Percentiles rank a stretch among this genome's conserved stretches.
Conservation (phyloP, 208 protist genomes). For the Wallacemonas sp. region DNA sequence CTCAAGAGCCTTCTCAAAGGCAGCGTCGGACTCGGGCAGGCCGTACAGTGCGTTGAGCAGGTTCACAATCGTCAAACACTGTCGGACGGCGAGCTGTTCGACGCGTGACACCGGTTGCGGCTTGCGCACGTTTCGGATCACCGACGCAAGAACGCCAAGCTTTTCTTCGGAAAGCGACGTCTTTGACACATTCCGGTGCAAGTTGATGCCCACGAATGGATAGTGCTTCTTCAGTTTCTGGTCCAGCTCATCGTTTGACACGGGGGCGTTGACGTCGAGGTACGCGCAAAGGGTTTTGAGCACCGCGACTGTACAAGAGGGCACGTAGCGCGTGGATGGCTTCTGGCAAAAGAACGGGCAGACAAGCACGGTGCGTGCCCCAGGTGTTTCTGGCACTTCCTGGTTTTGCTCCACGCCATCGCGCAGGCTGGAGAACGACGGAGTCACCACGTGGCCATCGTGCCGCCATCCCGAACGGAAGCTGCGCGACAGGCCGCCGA, state of each 20-base stretch:
- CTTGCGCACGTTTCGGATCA: conserved; percentile 13
- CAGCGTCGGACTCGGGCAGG: conserved; percentile 65
- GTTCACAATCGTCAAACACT: conserved; percentile 53
- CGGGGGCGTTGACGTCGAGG: conserved; percentile 1
- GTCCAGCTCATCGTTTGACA: conserved; percentile 3
- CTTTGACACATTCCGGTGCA: conserved; percentile 32
- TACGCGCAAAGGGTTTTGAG: conserved; percentile 14
- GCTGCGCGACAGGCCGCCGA: conserved; percentile 48
- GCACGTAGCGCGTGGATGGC: conserved; percentile 39
- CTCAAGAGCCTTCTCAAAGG: conserved; percentile 55
- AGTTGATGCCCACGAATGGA: conserved; percentile 17
- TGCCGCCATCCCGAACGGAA: conserved; percentile 62
- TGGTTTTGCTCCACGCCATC: conserved; percentile 50
- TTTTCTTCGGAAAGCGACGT: conserved; percentile 72
- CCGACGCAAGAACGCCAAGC: conserved; percentile 33
- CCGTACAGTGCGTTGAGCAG: conserved; percentile 83
- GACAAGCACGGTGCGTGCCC: conserved; percentile 28
- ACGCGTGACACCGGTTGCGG: conserved; percentile 23
- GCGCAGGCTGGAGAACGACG: conserved; percentile 62
- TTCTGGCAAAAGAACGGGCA: conserved; percentile 62
- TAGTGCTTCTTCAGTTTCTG: conserved; percentile 7
- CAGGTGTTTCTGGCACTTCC: conserved; percentile 53
- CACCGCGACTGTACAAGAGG: conserved; percentile 49
- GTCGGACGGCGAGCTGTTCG: conserved; percentile 45
- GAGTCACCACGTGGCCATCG: conserved; percentile 38